A percentile compares a stretch with the other conserved stretches of the same genome.
phyloP scores from a whole-genome alignment of 352 stramenopile species.

The Globisporangium iwayamae region DNA sequence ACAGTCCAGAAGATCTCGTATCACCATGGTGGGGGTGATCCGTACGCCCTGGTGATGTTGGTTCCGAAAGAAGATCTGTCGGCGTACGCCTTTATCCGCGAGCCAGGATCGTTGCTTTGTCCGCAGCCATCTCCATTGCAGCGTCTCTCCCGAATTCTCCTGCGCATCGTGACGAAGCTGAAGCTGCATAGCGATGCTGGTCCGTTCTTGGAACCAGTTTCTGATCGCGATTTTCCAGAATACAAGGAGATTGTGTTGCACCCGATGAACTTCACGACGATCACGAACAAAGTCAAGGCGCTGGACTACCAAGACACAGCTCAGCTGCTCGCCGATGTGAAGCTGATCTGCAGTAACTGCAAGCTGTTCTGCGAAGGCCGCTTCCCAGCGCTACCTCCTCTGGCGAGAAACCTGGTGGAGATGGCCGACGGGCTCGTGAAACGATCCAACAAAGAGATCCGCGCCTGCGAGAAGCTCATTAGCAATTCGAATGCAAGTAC shows the following conservation, averaged over 20 bases:
- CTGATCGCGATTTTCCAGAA: constrained; percentile 72
- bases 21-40: constrained; percentile 76
- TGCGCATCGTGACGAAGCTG: constrained; percentile 60
- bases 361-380: constrained; percentile 76
- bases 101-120: constrained; percentile 44
- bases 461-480: constrained; percentile 40
- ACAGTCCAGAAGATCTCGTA: constrained; percentile 64
- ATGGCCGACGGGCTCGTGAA: constrained; percentile 66
- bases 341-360: constrained; percentile 75
- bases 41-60: constrained; percentile 66
- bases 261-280: constrained; percentile 70
- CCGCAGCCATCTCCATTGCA: constrained; percentile 58
- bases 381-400: constrained; percentile 69
- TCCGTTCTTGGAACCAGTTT: constrained; percentile 79
- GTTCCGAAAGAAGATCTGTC: constrained; percentile 32
- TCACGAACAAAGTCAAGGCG: constrained; percentile 47
- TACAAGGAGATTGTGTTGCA: constrained; percentile 81
- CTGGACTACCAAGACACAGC: constrained; percentile 50
- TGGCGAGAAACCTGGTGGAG: constrained; percentile 66
- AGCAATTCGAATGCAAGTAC: constrained; percentile 2
- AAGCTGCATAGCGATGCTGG: constrained; percentile 55
- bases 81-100: constrained; percentile 25
- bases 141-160: constrained; percentile 52
- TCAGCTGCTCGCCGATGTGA: constrained; percentile 64
- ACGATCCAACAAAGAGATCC: constrained; percentile 65